Base-by-base conservation (phyloP, 2,329 filamentous ascomycete species). In the Helminthosporium solani region DNA sequence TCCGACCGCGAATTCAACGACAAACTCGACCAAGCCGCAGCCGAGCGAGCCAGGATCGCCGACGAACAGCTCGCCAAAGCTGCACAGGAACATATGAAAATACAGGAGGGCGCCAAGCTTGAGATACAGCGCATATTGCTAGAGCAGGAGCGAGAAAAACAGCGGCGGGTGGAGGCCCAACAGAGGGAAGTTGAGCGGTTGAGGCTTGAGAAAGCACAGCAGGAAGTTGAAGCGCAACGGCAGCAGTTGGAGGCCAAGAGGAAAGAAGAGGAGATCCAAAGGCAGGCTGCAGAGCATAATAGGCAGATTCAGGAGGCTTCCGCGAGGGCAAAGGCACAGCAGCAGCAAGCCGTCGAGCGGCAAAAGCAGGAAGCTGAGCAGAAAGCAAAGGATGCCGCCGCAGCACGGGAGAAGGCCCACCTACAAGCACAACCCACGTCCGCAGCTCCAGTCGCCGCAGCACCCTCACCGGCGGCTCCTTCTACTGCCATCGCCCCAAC, bases 51-150 rank as follows among this genome's bases (percentile, higher is more conserved):
- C 61, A 73, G 79, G 40, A 76, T 75, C 44, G 85, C 89, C 62
- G 77, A 79, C 47, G 79, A 83, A 56, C 85, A 86, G 12, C 78
- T 92, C 14, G 80, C 80, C 36, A 79, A 80, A 37, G 85, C 85
- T 3, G 81, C 82, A 39, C 75, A 76, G 12, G 80, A 86, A 60
- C 87, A 90, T 64, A 80, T 87, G 30, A 77, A 80, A 21, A 79
- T 92, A 9, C 77, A 76, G 36, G 70, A 75, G 42, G 74, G 77
- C 40, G 81, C 81, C 3, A 75, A 81, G 58, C 72, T 76, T 16
- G 78, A 75, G 15, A 57, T 80, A n/a, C 70, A 78, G 33, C 70
- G 73, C n/a, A 68, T 80, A 47, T 63, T 72, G 16, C 53, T 75
- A 7, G 70, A 78, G 63, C 59, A 72, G 31, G 65, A 73, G 49